Conservation (phyloP, 176 grass and related monocot species). For the bread wheat (Triticum aestivum) region DNA sequence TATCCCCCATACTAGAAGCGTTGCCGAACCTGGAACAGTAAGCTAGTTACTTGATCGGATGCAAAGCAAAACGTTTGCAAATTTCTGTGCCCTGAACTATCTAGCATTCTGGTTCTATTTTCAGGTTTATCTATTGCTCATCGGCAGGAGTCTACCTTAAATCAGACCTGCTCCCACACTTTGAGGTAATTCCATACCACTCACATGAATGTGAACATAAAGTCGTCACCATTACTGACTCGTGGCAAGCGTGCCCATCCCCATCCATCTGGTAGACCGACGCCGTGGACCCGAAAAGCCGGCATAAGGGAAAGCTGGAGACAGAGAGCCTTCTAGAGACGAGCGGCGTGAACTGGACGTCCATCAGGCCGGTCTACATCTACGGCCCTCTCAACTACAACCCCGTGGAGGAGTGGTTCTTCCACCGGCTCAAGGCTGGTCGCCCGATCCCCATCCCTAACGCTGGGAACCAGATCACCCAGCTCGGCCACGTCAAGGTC, state of each 20-base stretch:
- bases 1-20: slow-evolving; percentile 77
- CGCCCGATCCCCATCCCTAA: slow-evolving; percentile 86
- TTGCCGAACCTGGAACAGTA: slow-evolving; percentile 96
- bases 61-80: not conserved
- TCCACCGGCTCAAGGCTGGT: slow-evolving; percentile 87
- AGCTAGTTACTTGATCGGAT: slow-evolving; percentile 5
- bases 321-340: slow-evolving; percentile 79
- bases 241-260: not conserved
- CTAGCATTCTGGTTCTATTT: not conserved
- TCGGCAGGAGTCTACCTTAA: slow-evolving; percentile 96
- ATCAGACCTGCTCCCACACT: slow-evolving; percentile 82
- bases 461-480: slow-evolving; percentile 87
- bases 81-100: not conserved
- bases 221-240: not conserved
- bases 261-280: slow-evolving; percentile 41
- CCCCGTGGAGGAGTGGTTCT: slow-evolving; percentile 99
- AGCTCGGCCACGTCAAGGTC: slow-evolving; percentile 97
- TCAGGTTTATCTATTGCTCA: slow-evolving; percentile 93
- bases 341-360: slow-evolving; percentile 85
- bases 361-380: slow-evolving; percentile 90
- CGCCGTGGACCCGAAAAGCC: slow-evolving; percentile 89
- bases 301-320: slow-evolving; percentile 99
- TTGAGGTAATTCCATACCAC: slow-evolving; percentile 44
- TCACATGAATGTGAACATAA: not conserved
- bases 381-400: slow-evolving; percentile 98